Evolutionary conservation across 1,139 yeast genomes (phyloP).

Genomic region (Lodderomyces parapsilosis): DNA sequence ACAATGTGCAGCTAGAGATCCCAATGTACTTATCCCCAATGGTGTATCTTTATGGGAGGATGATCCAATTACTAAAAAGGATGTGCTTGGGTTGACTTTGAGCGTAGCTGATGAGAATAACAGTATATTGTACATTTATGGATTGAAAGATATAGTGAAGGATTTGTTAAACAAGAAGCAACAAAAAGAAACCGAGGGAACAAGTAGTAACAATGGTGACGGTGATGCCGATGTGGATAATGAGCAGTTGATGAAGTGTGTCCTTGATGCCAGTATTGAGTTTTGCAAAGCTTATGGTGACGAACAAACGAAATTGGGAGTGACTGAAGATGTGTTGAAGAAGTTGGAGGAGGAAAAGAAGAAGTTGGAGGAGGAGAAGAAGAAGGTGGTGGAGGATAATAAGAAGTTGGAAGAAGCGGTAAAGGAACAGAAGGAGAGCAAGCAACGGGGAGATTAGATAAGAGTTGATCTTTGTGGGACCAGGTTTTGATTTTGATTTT

Average conservation of each 20-base stretch:
- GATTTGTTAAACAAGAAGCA: slow-evolving; percentile 7
- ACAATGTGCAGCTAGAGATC: slow-evolving; percentile 24
- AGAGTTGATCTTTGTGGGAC: too few species aligned
- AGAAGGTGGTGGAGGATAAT: background rate
- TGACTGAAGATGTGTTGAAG: slow-evolving; percentile 8
- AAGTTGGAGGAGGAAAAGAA: slow-evolving; percentile 5
- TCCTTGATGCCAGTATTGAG: slow-evolving; percentile 17
- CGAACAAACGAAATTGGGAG: slow-evolving; percentile 12
- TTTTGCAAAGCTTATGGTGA: slow-evolving; percentile 23
- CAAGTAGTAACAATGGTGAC: background rate
- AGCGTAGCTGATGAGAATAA: slow-evolving; percentile 38
- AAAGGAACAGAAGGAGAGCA: background rate
- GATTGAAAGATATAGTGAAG: slow-evolving; percentile 5
- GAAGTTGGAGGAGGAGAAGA: background rate
- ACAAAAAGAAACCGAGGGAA: background rate
- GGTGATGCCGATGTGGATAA: background rate
- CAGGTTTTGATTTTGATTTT: too few species aligned
- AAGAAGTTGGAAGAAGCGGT: background rate
- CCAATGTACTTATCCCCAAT: slow-evolving; percentile 37
- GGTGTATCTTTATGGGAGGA: slow-evolving; percentile 34
- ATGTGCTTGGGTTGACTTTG: slow-evolving; percentile 31
- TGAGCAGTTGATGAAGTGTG: slow-evolving; percentile 16
- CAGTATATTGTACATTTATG: slow-evolving; percentile 23
- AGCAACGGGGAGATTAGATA: background rate
- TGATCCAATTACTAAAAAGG: slow-evolving; percentile 19